Evolutionary conservation across 495 filamentous ascomycete genomes (phyloP).

Genomic region (Tuber brumale): DNA sequence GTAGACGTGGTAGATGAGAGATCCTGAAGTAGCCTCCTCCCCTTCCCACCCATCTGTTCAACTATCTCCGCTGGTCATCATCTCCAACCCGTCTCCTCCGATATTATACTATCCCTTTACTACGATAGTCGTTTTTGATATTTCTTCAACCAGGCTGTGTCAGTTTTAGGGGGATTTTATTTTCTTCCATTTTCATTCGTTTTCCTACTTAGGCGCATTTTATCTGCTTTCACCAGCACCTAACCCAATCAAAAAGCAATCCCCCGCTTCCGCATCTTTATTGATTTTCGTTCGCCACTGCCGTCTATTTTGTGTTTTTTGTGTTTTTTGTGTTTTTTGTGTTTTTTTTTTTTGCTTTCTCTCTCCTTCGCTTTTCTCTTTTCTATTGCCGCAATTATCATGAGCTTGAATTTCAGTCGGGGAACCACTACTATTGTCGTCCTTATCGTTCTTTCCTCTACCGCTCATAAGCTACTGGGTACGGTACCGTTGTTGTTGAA

Average conservation of each 20-base stretch:
- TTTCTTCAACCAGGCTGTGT: not conserved
- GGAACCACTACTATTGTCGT: conserved; percentile 19
- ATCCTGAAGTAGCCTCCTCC: conserved; percentile 14
- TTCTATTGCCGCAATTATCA: conserved; percentile 23
- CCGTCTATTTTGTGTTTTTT: not conserved
- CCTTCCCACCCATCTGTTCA: conserved; percentile 4
- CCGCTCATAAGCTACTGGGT: conserved; percentile 15
- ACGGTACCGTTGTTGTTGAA: conserved; percentile 16
- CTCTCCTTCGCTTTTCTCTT: conserved; percentile 3
- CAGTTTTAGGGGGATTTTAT: not conserved
- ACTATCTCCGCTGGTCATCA: not conserved
- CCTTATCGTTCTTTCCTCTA: conserved; percentile 9
- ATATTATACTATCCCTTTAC: conserved; percentile 2
- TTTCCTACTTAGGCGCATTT: not conserved
- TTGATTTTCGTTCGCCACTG: not conserved
- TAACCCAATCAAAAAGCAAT: not conserved
- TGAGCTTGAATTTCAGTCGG: conserved; percentile 25
- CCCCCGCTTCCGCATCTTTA: not conserved
- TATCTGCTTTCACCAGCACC: not conserved
- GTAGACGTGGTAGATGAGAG: conserved; percentile 28
- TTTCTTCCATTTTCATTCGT: not conserved
- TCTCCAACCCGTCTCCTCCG: not conserved
- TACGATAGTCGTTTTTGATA: not conserved
- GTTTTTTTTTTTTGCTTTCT: conserved; percentile 11
- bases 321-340: not conserved